Base-by-base conservation (phyloP, 495 filamentous ascomycete species). In the Trichocladium uniseriatum region DNA sequence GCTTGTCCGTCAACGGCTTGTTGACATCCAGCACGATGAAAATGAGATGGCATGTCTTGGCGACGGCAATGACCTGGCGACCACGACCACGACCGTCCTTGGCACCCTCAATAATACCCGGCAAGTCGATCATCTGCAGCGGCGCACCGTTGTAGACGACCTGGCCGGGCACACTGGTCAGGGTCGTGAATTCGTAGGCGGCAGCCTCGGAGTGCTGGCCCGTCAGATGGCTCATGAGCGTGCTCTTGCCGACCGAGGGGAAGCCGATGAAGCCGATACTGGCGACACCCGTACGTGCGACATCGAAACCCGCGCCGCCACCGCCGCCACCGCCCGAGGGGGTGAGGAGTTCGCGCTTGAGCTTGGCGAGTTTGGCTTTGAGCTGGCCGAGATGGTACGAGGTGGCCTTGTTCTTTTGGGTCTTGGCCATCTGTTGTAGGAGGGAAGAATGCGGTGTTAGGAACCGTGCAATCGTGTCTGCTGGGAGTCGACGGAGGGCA, bases 21-120 rank as follows among this genome's bases (percentile, higher is more conserved):
- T 97, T 96, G 58, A 98, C 92, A 68, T 98, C 92, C 24, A 98
- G 76, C 36, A 98, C 91, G 62, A 98, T 97, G 71, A 97, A 97
- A 54, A 98, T 98, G 45, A 98, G 72, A 74, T 98, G 86, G 72
- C 92, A 98, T 32, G 91, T 97, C 75, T 97, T 97, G 43, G 94
- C 89, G 43, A 98, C 92, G 15, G 92, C 91, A 75, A 98, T 98
- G 56, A 98, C 92, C 69, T 98, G 92, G 56, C 94, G 83, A 76
- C 92, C 92, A 75, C 92, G 84, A 75, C 92, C 92, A 67, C 95
- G 94, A 47, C 92, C 92, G 67, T 98, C 92, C 68, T 98, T 98
- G 48, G 92, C 92, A 60, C 92, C 92, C 69, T 97, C 84, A 55
- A 98, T 98, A 62, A 98, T 98, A 80, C 92, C 92, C 8, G 92